These are phyloP conservation scores for Candida chilensis DNA, from an alignment of 805 yeast genomes.

Conservation along the genomic window DNA sequence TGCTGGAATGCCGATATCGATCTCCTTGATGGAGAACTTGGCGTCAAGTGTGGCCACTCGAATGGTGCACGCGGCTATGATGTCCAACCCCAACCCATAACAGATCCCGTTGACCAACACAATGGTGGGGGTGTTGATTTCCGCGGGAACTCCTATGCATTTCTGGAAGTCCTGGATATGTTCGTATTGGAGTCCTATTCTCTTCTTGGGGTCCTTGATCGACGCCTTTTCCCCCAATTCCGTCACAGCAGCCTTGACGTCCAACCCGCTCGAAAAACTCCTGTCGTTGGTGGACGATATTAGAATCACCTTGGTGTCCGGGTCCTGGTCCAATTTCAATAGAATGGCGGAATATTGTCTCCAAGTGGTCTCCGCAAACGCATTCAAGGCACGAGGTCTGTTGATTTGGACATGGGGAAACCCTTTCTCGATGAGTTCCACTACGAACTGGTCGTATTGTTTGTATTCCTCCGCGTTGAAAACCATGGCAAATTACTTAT, in stretches of 20 bases:
- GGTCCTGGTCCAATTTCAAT: constrained; percentile 28
- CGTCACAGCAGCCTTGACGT: constrained; percentile 28
- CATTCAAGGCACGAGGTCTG: constrained; percentile 51
- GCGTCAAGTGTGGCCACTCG: constrained; percentile 47
- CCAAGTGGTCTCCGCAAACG: constrained; percentile 50
- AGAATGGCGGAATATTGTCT: constrained; percentile 43
- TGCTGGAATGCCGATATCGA: constrained; percentile 66
- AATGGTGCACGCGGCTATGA: constrained; percentile 48
- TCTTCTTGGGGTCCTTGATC: constrained; percentile 14
- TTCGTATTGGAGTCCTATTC: constrained; percentile 12
- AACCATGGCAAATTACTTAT: too few relatives aligned
- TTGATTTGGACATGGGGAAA: constrained; percentile 53
- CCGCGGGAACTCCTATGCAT: constrained; percentile 37
- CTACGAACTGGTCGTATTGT: constrained; percentile 22
- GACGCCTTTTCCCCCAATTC: constrained; percentile 5
- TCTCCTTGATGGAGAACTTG: constrained; percentile 54
- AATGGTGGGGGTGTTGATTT: constrained; percentile 52
- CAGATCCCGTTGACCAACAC: constrained; percentile 56
- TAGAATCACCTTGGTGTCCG: constrained; percentile 38
- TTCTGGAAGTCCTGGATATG: constrained; percentile 52
- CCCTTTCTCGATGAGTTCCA: constrained; percentile 30
- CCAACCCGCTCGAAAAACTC: constrained; percentile 60
- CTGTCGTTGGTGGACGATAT: constrained; percentile 48
- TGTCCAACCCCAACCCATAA: constrained; percentile 63
- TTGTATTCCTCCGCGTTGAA: too few relatives aligned